phyloP scores from a whole-genome alignment of 2,329 filamentous ascomycete species.

The Mariannaea elegans region DNA sequence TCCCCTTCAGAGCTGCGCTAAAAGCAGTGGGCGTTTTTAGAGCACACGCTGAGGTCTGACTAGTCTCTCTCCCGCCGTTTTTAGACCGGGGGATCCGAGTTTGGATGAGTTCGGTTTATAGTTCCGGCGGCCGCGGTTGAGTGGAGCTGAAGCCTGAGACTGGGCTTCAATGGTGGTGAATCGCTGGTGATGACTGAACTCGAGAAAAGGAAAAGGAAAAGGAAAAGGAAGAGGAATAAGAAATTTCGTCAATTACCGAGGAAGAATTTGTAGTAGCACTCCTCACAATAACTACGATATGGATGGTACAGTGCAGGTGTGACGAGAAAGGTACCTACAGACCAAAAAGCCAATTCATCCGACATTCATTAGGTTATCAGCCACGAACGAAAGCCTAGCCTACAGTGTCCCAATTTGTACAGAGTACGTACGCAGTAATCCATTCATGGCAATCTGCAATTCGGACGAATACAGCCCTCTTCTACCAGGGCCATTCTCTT shows the following conservation, averaged over 20 bases:
- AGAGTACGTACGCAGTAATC: too few species aligned
- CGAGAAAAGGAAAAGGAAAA: too few species aligned
- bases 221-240: background rate
- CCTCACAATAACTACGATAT: too few species aligned
- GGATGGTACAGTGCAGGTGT: background rate
- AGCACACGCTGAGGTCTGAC: background rate
- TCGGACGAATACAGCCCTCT: too few species aligned
- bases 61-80: background rate
- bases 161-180: too few species aligned
- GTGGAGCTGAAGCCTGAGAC: background rate
- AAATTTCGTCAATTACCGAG: background rate
- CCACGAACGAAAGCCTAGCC: background rate
- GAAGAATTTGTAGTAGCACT: too few species aligned
- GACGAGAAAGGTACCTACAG: background rate
- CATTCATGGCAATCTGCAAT: too few species aligned
- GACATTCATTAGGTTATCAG: background rate
- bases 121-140: constrained; percentile 1
- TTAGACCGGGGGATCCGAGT: background rate
- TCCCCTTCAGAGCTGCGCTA: constrained; percentile 14
- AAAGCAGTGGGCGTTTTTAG: constrained; percentile 2
- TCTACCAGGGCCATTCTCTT: too few species aligned
- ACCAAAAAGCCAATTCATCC: background rate
- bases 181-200: background rate
- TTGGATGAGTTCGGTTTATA: background rate
- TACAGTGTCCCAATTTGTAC: too few species aligned